A percentile compares a stretch with the other conserved stretches of the same genome.
These are phyloP conservation scores for Ustilago esculenta DNA, from an alignment of 1,284 basidiomycete species.

Conservation along the genomic window DNA sequence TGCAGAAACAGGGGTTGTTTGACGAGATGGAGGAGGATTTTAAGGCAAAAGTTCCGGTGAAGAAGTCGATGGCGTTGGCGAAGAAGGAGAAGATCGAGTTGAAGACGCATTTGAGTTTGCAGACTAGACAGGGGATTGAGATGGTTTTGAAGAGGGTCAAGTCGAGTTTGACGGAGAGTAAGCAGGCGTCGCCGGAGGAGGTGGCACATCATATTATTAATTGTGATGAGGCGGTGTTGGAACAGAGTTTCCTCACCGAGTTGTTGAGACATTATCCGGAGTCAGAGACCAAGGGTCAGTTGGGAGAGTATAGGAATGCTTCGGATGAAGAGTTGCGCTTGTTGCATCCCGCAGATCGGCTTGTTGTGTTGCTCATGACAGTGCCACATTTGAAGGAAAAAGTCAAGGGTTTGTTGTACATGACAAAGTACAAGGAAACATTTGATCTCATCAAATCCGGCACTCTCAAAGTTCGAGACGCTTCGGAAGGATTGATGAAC, in stretches of 20 bases:
- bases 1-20: conserved; percentile 77
- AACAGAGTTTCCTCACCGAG: conserved; percentile 65
- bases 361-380: conserved; percentile 96
- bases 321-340: conserved; percentile 86
- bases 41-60: conserved; percentile 88
- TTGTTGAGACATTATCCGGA: conserved; percentile 65
- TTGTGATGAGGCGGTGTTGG: conserved; percentile 63
- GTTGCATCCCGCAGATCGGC: conserved; percentile 90
- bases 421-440: conserved; percentile 64
- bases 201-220: conserved; percentile 65
- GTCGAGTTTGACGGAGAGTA: conserved; percentile 47
- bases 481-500: conserved; percentile 60
- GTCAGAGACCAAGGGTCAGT: conserved; percentile 65
- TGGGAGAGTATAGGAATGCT: conserved; percentile 78
- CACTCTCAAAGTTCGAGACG: conserved; percentile 55
- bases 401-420: conserved; percentile 91
- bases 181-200: conserved; percentile 65
- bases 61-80: conserved; percentile 61
- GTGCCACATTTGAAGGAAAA: conserved; percentile 90
- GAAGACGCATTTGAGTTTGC: conserved; percentile 63
- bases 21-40: conserved; percentile 98
- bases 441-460: conserved; percentile 55
- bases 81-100: conserved; percentile 68
- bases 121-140: conserved; percentile 58
- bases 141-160: conserved; percentile 46